Evolutionary conservation across 768 basidiomycete species (phyloP).

Genomic region (Chiua virens): DNA sequence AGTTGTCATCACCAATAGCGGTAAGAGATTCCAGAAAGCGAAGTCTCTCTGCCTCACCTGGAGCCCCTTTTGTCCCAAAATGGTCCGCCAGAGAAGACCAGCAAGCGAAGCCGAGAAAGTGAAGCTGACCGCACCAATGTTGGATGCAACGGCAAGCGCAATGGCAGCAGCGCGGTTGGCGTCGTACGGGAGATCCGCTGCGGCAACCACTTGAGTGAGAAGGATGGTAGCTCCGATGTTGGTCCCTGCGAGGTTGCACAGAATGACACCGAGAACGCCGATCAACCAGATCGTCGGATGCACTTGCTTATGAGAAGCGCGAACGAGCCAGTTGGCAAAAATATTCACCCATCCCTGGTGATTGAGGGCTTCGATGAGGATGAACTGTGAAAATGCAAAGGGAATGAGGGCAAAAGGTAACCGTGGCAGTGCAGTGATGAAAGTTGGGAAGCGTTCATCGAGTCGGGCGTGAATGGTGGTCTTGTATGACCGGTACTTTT

Average conservation of each 20-base stretch:
- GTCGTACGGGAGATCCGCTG: constrained; percentile 36
- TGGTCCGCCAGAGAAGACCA: constrained; percentile 79
- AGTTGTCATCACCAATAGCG: constrained; percentile 62
- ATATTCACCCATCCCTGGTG: constrained; percentile 86
- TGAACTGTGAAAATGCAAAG: constrained; percentile 94
- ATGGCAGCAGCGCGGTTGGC: constrained; percentile 56
- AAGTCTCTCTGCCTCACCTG: constrained; percentile 61
- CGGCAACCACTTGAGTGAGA: constrained; percentile 74
- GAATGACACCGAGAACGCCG: constrained; percentile 67
- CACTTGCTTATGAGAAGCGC: constrained; percentile 41
- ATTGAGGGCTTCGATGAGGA: constrained; percentile 82
- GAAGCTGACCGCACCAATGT: constrained; percentile 88
- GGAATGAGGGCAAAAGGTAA: constrained; percentile 83
- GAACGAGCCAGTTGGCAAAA: constrained; percentile 68
- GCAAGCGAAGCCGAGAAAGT: constrained; percentile 89
- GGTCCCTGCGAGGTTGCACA: constrained; percentile 83
- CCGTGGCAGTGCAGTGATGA: constrained; percentile 60
- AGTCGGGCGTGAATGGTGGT: background rate
- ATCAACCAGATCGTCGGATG: constrained; percentile 62
- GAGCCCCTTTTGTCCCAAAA: constrained; percentile 73
- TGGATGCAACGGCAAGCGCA: constrained; percentile 81
- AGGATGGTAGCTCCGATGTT: constrained; percentile 93
- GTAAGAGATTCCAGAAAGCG: constrained; percentile 68
- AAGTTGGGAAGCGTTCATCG: constrained; percentile 62
- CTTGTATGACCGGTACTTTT: background rate